phyloP scores from a whole-genome alignment of 1,284 basidiomycete species.

The Ceratorhiza oryzae-sativae region DNA sequence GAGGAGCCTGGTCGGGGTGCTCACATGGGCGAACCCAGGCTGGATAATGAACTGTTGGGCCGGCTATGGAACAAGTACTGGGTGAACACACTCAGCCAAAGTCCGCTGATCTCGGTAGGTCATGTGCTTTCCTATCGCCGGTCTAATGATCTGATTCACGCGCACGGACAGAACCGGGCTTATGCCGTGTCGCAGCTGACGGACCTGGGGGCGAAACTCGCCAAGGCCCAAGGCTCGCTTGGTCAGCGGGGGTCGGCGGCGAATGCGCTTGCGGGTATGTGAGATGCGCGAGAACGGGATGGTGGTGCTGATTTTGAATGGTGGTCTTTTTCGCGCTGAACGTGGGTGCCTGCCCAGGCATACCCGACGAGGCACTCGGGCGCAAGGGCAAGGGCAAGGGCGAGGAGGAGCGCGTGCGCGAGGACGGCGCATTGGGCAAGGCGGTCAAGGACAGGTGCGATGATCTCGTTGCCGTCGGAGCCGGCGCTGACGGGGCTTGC shows the following conservation, averaged over 20 bases:
- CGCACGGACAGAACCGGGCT: slow-evolving; percentile 81
- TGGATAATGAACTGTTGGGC: slow-evolving; percentile 87
- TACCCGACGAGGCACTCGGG: slow-evolving; percentile 45
- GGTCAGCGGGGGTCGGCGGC: slow-evolving; percentile 46
- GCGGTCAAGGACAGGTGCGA: slow-evolving; percentile 84
- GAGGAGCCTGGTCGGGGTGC: background rate
- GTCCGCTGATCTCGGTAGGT: slow-evolving; percentile 85
- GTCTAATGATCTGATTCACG: background rate
- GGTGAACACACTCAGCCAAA: slow-evolving; percentile 94
- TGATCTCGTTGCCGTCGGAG: slow-evolving; percentile 37
- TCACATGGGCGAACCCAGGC: slow-evolving; percentile 40
- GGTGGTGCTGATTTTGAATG: background rate
- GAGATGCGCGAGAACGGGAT: slow-evolving; percentile 15
- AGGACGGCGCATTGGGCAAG: slow-evolving; percentile 79
- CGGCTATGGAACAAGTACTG: slow-evolving; percentile 99
- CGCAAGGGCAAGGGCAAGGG: slow-evolving; percentile 50
- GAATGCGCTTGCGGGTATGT: slow-evolving; percentile 26
- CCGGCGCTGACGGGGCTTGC: slow-evolving; percentile 28
- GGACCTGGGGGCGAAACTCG: slow-evolving; percentile 88
- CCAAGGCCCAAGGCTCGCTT: slow-evolving; percentile 60
- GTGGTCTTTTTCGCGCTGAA: background rate
- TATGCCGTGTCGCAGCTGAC: slow-evolving; percentile 88
- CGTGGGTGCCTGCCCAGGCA: slow-evolving; percentile 33
- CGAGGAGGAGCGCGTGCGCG: slow-evolving; percentile 77
- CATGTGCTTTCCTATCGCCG: too few relatives aligned